Conservation (phyloP, 495 filamentous ascomycete species). For the Talaromyces borbonicus region DNA sequence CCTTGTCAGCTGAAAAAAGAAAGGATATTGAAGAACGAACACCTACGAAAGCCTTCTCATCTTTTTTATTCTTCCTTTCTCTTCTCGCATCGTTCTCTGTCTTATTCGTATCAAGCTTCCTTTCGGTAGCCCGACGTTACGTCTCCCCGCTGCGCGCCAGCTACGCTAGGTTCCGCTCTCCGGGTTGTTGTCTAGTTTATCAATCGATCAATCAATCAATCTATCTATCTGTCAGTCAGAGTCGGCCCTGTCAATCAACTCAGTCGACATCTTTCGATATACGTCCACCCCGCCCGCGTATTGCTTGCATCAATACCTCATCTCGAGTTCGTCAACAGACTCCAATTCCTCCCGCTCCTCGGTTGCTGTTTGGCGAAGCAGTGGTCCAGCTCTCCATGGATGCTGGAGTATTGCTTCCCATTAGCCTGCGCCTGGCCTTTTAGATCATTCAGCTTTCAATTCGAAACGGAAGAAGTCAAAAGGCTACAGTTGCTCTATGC, state of each 20-base stretch:
- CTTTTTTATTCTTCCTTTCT: no score
- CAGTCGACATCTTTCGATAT: no score
- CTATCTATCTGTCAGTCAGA: no score
- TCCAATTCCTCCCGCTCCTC: neutral
- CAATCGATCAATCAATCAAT: constrained; percentile 5
- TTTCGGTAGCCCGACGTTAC: no score
- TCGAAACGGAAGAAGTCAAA: neutral
- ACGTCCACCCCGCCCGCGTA: neutral
- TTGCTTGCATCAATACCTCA: neutral
- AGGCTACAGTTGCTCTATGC: no score
- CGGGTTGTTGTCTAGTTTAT: neutral
- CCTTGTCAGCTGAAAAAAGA: no score
- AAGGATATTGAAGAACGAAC: no score
- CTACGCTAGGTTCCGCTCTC: constrained; percentile 1
- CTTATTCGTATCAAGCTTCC: no score
- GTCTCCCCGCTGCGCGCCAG: constrained; percentile 1
- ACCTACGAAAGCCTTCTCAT: no score
- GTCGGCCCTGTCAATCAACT: neutral
- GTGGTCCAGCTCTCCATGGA: constrained; percentile 6
- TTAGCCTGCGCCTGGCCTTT: constrained; percentile 6
- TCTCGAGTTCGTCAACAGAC: neutral
- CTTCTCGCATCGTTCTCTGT: no score
- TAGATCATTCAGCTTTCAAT: neutral
- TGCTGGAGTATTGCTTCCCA: neutral
- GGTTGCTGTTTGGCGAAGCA: neutral